Evolutionary conservation across 1,284 basidiomycete genomes (phyloP).

Genomic region (Marasmius tenuissimus): DNA sequence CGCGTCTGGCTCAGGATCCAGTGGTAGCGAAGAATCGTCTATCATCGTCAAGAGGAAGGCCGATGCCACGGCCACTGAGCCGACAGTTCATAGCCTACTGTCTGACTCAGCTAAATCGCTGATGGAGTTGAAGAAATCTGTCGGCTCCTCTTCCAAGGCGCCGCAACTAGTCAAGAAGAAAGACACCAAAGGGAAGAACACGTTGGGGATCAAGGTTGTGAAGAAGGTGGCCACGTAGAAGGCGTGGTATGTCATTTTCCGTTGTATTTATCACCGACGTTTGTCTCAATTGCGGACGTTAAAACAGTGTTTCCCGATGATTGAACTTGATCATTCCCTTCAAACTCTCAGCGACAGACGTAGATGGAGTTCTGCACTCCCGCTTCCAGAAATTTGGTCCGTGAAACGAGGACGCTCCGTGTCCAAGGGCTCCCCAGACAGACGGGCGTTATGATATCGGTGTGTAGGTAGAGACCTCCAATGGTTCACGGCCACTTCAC

Average conservation of each 20-base stretch:
- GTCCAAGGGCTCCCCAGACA: no score
- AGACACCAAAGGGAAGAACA: slow-evolving; percentile 57
- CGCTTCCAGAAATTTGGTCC: no score
- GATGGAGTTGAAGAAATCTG: slow-evolving; percentile 48
- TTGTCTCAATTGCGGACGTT: no score
- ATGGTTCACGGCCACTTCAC: no score
- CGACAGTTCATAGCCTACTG: slow-evolving; percentile 69
- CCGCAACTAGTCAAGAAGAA: slow-evolving; percentile 60
- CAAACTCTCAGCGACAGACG: no score
- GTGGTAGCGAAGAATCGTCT: slow-evolving; percentile 31
- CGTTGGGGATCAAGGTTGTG: slow-evolving; percentile 74
- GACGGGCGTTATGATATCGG: no score
- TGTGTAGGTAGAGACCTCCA: no score
- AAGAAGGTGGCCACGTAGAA: slow-evolving; percentile 42
- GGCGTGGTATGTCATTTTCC: background rate
- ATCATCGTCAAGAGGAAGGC: slow-evolving; percentile 83
- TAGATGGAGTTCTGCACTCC: no score
- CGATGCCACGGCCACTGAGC: slow-evolving; percentile 55
- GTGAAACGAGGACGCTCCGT: no score
- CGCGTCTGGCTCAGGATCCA: slow-evolving; percentile 21
- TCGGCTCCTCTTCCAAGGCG: slow-evolving; percentile 1
- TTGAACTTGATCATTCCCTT: no score
- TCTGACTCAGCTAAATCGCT: slow-evolving; percentile 72
- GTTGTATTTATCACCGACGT: background rate
- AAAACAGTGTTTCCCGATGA: no score